A percentile compares a stretch with the other conserved stretches of the same genome.
These are phyloP conservation scores for Periconia digitata DNA, from an alignment of 2,329 filamentous ascomycete species.

Conservation along the genomic window DNA sequence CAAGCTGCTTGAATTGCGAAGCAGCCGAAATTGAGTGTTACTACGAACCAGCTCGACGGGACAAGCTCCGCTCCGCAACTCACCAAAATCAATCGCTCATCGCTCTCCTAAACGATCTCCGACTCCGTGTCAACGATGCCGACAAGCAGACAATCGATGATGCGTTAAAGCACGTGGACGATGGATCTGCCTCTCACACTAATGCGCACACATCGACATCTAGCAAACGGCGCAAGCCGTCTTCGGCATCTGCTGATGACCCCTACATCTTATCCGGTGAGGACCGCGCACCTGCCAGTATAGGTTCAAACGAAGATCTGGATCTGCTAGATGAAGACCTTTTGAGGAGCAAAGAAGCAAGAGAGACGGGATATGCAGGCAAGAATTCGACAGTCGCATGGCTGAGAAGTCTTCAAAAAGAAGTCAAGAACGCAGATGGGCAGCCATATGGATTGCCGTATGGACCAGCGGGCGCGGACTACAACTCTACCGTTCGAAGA, in stretches of 20 bases:
- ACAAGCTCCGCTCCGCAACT: not conserved
- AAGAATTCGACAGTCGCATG: constrained; percentile 17
- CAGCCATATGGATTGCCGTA: constrained; percentile 6
- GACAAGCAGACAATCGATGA: not conserved
- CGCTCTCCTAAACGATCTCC: not conserved
- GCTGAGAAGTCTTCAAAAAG: constrained; percentile 12
- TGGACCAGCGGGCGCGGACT: constrained; percentile 14
- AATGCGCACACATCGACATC: not conserved
- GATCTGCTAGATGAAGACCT: constrained; percentile 18
- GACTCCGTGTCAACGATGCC: not conserved
- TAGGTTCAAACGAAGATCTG: constrained; percentile 16
- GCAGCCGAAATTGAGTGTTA: not conserved
- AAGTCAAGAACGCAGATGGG: constrained; percentile 1
- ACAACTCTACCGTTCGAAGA: not conserved
- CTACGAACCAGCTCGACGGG: not conserved
- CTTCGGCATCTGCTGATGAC: not conserved
- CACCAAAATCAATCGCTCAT: not conserved
- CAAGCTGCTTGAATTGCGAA: not conserved
- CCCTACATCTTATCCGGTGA: not conserved
- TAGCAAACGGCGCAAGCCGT: not conserved
- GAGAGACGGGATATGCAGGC: constrained; percentile 20
- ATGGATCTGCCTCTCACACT: not conserved
- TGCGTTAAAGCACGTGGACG: not conserved
- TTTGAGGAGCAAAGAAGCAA: constrained; percentile 8
- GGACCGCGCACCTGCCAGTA: not conserved